Base-by-base conservation (phyloP, 23 red algal genomes). In the Gracilaria gracilis region DNA sequence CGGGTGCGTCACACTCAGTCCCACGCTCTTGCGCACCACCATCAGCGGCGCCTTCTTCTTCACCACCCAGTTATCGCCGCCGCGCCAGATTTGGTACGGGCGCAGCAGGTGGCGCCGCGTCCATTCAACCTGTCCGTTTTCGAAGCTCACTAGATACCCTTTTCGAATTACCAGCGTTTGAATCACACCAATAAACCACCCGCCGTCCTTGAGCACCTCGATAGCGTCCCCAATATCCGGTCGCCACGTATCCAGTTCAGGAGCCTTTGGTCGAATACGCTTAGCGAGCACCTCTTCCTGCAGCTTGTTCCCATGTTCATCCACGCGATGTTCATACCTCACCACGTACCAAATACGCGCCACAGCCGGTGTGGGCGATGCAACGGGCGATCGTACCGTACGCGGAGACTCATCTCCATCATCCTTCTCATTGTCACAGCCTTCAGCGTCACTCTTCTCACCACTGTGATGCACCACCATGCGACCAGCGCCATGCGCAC, bases 71-170 rank as follows among this genome's bases (percentile, higher is more conserved):
- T 77, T 67, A 21, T 81, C 55, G 12, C 88, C 88, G 9, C 95
- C 89, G 20, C 83, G 86, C 95, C 95, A 96, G 31, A 87, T 96
- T 25, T 86, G 88, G 38, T 96, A 89, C 57, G 95, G 83, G 21
- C 95, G 82, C 75, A 96, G 59, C 73, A 53, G 25, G 31, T 77
- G 82, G 27, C 83, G 83, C 39, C 73, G 88, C 78, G 88, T 50
- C 95, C 95, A 96, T 20, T 61, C 42, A 59, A 84, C 88, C 20
- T 40, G 61, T 14, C 80, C 76, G 47, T 55, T 81, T 33, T 91
- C 95, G 28, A 86, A 88, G 21, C 88, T 88, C 48, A 93, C 81
- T 74, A 88, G 81, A 37, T 83, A 93, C 19, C 95, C 95, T 69
- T 96, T 92, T 23, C 88, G 95, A 39, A 87, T 58, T 79, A 88